These are phyloP conservation scores for Oldenlandia corymbosa DNA, from an alignment of 257 asterid species.

Conservation along the genomic window DNA sequence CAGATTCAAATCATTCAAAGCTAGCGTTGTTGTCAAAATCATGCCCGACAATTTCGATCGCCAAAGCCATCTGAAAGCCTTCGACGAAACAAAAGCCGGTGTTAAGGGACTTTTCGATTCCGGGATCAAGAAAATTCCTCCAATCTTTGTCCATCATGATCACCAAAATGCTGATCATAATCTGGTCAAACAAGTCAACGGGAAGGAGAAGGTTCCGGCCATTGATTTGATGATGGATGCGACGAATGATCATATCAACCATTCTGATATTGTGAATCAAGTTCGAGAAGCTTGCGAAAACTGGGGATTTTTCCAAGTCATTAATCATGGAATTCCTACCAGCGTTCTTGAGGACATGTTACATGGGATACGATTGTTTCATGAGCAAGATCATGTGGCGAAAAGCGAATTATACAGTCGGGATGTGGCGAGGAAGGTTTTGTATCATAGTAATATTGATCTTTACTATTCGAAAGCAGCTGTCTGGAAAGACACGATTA, in stretches of 20 bases:
- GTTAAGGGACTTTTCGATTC: conserved; percentile 7
- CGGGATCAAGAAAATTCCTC: not conserved
- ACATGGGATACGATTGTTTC: not conserved
- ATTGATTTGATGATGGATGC: not conserved
- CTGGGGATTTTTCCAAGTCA: conserved; percentile 7
- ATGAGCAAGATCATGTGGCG: not conserved
- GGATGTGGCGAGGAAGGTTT: not conserved
- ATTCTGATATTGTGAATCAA: not conserved
- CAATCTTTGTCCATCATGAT: conserved; percentile 6
- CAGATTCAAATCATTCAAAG: no score
- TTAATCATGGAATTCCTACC: conserved; percentile 1
- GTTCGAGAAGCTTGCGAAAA: not conserved
- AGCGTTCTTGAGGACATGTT: conserved; percentile 1
- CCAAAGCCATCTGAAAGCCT: conserved; percentile 3
- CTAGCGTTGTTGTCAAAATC: no score
- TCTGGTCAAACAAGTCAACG: no score
- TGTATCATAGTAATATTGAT: conserved; percentile 6
- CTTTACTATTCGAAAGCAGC: conserved; percentile 1
- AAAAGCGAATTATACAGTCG: not conserved
- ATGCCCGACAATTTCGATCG: not conserved
- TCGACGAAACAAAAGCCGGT: conserved; percentile 13
- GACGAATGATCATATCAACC: no score
- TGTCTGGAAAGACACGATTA: conserved; percentile 4
- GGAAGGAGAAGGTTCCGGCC: conserved; percentile 5
- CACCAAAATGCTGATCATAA: no score